These are phyloP conservation scores for Xylaria sp. DNA, from an alignment of 2,329 filamentous ascomycete genomes.

Conservation along the genomic window DNA sequence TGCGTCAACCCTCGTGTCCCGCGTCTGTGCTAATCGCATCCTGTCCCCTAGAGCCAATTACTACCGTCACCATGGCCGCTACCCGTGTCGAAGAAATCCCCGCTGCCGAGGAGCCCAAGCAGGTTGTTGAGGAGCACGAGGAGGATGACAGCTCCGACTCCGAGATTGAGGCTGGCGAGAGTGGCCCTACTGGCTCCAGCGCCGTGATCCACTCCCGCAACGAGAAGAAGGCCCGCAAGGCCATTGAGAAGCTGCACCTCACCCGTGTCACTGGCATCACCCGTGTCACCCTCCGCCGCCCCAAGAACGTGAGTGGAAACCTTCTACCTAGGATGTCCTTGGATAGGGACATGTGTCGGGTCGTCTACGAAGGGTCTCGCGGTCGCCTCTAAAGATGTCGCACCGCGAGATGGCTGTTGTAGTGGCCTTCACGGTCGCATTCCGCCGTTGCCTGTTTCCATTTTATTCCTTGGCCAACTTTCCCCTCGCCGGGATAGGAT, in stretches of 20 bases:
- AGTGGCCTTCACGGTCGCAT: neutral
- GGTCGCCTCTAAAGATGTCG: too few relatives aligned
- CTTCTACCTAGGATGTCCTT: neutral
- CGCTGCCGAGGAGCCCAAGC: constrained; percentile 76
- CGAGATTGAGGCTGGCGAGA: constrained; percentile 66
- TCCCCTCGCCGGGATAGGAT: constrained; percentile 42
- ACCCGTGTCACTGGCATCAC: constrained; percentile 97
- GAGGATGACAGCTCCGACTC: constrained; percentile 66
- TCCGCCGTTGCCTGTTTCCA: neutral
- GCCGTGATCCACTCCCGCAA: constrained; percentile 96
- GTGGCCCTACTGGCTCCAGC: constrained; percentile 71
- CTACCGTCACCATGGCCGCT: constrained; percentile 68
- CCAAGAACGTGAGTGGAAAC: constrained; percentile 83
- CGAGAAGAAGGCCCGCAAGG: constrained; percentile 99
- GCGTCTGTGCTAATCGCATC: constrained; percentile 3
- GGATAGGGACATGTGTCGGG: neutral
- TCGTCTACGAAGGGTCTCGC: neutral
- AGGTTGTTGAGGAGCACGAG: constrained; percentile 67
- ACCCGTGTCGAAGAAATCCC: constrained; percentile 96
- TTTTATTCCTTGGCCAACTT: constrained; percentile 55
- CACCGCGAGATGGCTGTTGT: too few relatives aligned
- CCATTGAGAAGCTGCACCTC: constrained; percentile 95
- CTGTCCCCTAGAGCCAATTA: neutral
- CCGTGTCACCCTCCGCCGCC: constrained; percentile 92
- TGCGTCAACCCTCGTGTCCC: neutral